A percentile compares a stretch with the other conserved stretches of the same genome.
Conservation (phyloP, 2,329 filamentous ascomycete genomes). For the Huntiella omanensis region DNA sequence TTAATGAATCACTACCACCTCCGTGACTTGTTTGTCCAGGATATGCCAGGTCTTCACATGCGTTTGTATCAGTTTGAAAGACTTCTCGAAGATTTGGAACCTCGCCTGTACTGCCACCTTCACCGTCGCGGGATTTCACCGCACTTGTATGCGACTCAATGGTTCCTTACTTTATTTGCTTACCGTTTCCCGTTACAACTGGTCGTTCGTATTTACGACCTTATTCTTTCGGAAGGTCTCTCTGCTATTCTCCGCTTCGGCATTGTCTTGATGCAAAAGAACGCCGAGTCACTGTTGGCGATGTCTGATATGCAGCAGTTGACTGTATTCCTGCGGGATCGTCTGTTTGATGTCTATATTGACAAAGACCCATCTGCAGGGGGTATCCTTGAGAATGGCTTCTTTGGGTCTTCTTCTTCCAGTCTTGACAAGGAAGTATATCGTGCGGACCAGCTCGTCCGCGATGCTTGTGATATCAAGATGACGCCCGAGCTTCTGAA, state of each 20-base stretch:
- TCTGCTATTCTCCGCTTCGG: conserved; percentile 90
- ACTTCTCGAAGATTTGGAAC: conserved; percentile 80
- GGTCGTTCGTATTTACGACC: conserved; percentile 87
- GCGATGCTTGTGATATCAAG: conserved; percentile 76
- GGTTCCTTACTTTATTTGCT: conserved; percentile 96
- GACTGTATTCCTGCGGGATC: conserved; percentile 81
- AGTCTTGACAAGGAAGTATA: conserved; percentile 90
- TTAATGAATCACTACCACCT: conserved; percentile 94
- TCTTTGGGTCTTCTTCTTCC: conserved; percentile 85
- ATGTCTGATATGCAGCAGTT: conserved; percentile 86
- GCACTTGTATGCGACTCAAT: conserved; percentile 91
- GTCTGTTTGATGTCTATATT: conserved; percentile 90
- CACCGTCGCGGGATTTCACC: conserved; percentile 72
- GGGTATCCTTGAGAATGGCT: conserved; percentile 85
- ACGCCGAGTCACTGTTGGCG: conserved; percentile 53
- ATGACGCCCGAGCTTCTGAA: conserved; percentile 69
- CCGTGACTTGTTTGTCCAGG: conserved; percentile 79
- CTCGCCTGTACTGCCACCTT: conserved; percentile 85
- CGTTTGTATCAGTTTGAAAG: conserved; percentile 91
- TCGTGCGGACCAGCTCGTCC: conserved; percentile 78
- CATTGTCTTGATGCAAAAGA: conserved; percentile 91
- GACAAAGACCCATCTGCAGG: conserved; percentile 83
- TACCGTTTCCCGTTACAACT: conserved; percentile 94
- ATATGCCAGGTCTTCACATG: conserved; percentile 91
- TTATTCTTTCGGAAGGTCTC: conserved; percentile 83